Evolutionary conservation across 371 early-diverging fungal species (phyloP), one percentile per base, ranked within the genome.

Genomic region (Choanephora cucurbitarum): DNA sequence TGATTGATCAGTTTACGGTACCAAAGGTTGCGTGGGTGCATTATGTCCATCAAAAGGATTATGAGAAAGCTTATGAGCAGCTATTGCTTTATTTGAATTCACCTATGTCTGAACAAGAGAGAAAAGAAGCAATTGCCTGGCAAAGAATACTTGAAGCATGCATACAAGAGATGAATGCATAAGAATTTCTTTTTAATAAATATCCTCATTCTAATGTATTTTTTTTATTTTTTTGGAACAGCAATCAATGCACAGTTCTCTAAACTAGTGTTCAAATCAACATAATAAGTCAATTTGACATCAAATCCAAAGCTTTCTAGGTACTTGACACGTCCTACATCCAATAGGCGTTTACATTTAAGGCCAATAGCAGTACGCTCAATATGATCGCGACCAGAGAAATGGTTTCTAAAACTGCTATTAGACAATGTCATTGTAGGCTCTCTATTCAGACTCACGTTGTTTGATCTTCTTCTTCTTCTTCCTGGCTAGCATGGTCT

Each of bases 241-340:
- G 85, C 90, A 48, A 90, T 77, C 57, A 90, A 65, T 17, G 88
- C 89, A 44, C 88, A 75, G 60, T 91, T 91, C 59, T 89, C 92
- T 34, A 88, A 64, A 17, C 85, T 87, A 5, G 84, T 79, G n/a
- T 71, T 64, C 50, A 69, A 63, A 49, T 82, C 79, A 15, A 83
- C 84, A 65, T 89, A 90, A 58, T 89, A 85, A 4, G 89, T 83
- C 9, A 90, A 69, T 46, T 83, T 75, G 2, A 74, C 78, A 49
- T 82, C 68, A 49, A 88, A 84, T 0, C 85, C 85, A 45, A 70
- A 60, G 24, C 69, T 56, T 49, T 82, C 66, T 18, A 85, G 60
- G 39, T 73, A 89, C n/a, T 76, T 59, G 3, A 80, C 67, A 41
- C 92, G 72, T 10, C 91, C 92, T 24, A 76, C 62, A 55, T 90